Conservation (phyloP, 805 yeast genomes). For the Yarrowia sp. region DNA sequence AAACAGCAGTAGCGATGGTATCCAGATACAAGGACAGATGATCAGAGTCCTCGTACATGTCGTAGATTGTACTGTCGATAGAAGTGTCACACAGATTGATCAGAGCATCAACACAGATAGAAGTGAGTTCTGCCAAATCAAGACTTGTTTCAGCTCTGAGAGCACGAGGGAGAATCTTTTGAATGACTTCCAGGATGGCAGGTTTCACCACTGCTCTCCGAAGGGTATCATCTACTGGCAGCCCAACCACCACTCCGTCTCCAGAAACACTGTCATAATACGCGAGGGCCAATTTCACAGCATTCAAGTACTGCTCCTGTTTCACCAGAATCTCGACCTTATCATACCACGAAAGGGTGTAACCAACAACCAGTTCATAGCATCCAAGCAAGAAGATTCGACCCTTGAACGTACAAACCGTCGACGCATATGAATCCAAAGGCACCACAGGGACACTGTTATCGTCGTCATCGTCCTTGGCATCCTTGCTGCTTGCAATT, state of each 20-base stretch:
- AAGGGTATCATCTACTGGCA: constrained; percentile 56
- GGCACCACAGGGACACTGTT: constrained; percentile 46
- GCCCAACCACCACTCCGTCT: constrained; percentile 55
- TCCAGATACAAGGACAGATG: constrained; percentile 47
- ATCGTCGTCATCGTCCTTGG: constrained; percentile 40
- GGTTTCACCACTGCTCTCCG: constrained; percentile 60
- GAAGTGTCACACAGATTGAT: constrained; percentile 51
- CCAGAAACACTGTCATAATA: constrained; percentile 56
- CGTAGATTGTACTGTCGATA: constrained; percentile 53
- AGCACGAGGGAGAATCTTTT: constrained; percentile 40
- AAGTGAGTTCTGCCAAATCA: constrained; percentile 45
- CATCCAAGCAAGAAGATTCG: constrained; percentile 62
- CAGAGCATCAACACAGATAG: constrained; percentile 45
- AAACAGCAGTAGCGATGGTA: constrained; percentile 8
- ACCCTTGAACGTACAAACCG: constrained; percentile 54
- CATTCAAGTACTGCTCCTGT: constrained; percentile 58
- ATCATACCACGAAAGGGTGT: constrained; percentile 75
- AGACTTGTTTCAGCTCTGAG: constrained; percentile 1
- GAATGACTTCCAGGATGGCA: constrained; percentile 64
- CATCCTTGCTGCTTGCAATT: constrained; percentile 34
- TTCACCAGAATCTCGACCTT: constrained; percentile 58
- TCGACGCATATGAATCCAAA: constrained; percentile 50
- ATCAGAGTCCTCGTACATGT: constrained; percentile 49
- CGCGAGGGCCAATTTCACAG: constrained; percentile 61
- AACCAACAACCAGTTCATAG: constrained; percentile 63